These are phyloP conservation scores for Choiromyces venosus DNA, from an alignment of 495 filamentous ascomycete species.

Conservation along the genomic window DNA sequence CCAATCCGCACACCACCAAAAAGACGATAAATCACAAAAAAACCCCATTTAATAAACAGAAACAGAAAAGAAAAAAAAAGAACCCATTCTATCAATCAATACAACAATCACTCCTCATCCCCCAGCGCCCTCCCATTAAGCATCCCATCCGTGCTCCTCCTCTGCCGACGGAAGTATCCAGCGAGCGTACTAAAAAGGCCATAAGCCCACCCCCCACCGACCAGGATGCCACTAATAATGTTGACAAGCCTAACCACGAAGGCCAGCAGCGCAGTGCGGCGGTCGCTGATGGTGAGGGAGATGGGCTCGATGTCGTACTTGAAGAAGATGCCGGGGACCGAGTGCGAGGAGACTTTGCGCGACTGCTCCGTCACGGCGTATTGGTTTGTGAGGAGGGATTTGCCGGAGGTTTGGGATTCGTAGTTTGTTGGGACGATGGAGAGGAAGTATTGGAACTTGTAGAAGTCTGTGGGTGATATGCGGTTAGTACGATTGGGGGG, in stretches of 20 bases:
- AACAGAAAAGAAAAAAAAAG: constrained; percentile 5
- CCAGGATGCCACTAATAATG: constrained; percentile 56
- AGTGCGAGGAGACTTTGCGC: constrained; percentile 59
- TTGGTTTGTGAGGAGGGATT: constrained; percentile 85
- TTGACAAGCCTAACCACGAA: constrained; percentile 70
- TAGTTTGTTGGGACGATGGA: constrained; percentile 96
- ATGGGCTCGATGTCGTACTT: constrained; percentile 99
- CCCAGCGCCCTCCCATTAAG: constrained; percentile 51
- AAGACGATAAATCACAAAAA: constrained; percentile 9
- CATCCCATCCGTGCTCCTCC: constrained; percentile 50
- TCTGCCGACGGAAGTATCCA: constrained; percentile 46
- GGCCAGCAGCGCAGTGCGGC: constrained; percentile 64
- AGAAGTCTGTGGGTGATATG: constrained; percentile 60
- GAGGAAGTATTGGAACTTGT: constrained; percentile 98
- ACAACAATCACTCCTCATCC: constrained; percentile 46
- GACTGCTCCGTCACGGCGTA: constrained; percentile 92
- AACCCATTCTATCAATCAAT: not conserved
- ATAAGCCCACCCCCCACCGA: constrained; percentile 58
- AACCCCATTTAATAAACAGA: not conserved
- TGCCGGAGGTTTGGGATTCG: constrained; percentile 52
- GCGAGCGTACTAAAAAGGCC: constrained; percentile 43
- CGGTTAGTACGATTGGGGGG: not conserved
- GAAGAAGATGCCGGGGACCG: constrained; percentile 90
- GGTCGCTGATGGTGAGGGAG: constrained; percentile 74
- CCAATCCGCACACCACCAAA: not conserved